A percentile compares a stretch with the other conserved stretches of the same genome.
These are phyloP conservation scores for Gaertneriomyces sp. DNA, from an alignment of 192 early-diverging fungal genomes.

Conservation along the genomic window DNA sequence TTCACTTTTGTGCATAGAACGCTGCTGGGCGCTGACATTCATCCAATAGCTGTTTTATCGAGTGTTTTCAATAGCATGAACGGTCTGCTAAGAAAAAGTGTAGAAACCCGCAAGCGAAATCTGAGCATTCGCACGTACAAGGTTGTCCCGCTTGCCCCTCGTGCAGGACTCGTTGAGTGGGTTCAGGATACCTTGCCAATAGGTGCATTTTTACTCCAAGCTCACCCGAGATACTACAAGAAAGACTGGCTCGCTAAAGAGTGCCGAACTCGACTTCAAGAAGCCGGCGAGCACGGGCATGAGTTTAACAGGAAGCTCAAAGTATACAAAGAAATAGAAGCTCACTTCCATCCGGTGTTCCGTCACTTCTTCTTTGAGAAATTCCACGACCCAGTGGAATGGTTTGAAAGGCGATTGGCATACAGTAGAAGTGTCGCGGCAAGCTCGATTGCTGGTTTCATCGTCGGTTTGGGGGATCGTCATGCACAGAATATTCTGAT, in stretches of 20 bases:
- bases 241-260: conserved; percentile 36
- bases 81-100: conserved; percentile 46
- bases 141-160: conserved; percentile 52
- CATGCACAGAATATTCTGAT: conserved; percentile 92
- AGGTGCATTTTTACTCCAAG: conserved; percentile 38
- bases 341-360: conserved; percentile 56
- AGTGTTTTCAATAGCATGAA: conserved; percentile 69
- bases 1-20: background rate
- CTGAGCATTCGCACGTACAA: conserved; percentile 54
- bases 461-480: conserved; percentile 89
- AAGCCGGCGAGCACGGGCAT: conserved; percentile 38
- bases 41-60: conserved; percentile 48
- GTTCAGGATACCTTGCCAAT: conserved; percentile 50
- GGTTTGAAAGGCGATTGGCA: conserved; percentile 65
- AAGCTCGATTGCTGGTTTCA: conserved; percentile 81
- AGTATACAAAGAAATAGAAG: conserved; percentile 50
- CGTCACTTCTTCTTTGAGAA: conserved; percentile 76
- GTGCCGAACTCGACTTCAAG: conserved; percentile 41
- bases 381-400: conserved; percentile 65
- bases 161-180: conserved; percentile 57
- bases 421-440: conserved; percentile 82
- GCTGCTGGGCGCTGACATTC: background rate
- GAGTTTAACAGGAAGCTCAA: conserved; percentile 53
- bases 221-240: conserved; percentile 47
- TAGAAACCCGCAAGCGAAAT: conserved; percentile 45